These are phyloP conservation scores for Kwoniella heveanensis DNA, from an alignment of 768 basidiomycete genomes.

Conservation along the genomic window DNA sequence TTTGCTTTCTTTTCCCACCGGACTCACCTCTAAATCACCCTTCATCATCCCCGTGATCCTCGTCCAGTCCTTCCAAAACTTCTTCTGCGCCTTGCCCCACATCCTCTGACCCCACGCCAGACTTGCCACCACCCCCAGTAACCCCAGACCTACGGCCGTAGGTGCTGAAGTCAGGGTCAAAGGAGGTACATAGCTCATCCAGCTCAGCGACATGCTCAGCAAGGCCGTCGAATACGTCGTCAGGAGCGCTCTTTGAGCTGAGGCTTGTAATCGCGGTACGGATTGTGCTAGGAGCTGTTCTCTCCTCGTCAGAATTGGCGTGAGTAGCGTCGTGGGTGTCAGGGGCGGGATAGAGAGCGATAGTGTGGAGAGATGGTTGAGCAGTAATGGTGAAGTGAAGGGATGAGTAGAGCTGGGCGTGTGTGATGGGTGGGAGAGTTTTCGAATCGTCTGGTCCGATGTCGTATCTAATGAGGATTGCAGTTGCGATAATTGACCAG, in stretches of 20 bases:
- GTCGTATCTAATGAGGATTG: conserved; percentile 27
- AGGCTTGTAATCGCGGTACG: conserved; percentile 38
- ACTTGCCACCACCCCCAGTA: conserved; percentile 35
- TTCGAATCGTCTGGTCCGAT: conserved; percentile 32
- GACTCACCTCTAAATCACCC: conserved; percentile 47
- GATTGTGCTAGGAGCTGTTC: conserved; percentile 33
- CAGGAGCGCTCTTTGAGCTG: conserved; percentile 34
- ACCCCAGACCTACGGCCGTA: conserved; percentile 39
- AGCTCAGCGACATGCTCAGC: conserved; percentile 29
- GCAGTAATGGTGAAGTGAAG: conserved; percentile 48
- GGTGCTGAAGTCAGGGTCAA: conserved; percentile 25
- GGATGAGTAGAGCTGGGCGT: conserved; percentile 26
- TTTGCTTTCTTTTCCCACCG: too few relatives aligned
- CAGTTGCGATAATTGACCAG: conserved; percentile 46
- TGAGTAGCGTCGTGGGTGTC: conserved; percentile 31
- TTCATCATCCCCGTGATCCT: conserved; percentile 42
- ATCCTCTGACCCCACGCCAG: conserved; percentile 41
- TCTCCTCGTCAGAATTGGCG: conserved; percentile 41
- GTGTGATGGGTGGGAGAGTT: conserved; percentile 22
- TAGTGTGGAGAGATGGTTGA: conserved; percentile 47
- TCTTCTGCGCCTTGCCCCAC: conserved; percentile 43
- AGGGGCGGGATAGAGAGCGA: conserved; percentile 38
- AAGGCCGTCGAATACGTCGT: conserved; percentile 29
- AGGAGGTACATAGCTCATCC: conserved; percentile 44
- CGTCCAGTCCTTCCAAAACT: conserved; percentile 52